Evolutionary conservation across 1,139 yeast genomes (phyloP).

Genomic region (Candida sojae): DNA sequence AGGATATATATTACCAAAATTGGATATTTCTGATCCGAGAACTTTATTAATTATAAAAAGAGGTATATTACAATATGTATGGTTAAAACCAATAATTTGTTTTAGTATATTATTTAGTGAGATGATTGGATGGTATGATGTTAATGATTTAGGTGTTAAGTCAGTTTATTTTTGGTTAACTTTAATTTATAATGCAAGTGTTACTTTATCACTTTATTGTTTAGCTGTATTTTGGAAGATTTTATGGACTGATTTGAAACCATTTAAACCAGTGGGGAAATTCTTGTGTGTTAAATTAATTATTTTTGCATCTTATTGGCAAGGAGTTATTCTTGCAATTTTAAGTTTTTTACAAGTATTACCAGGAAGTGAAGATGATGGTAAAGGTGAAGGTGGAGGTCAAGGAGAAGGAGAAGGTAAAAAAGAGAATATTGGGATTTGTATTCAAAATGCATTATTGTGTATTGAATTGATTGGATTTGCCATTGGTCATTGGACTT

Average conservation of each 20-base stretch:
- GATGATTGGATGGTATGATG: constrained; percentile 50
- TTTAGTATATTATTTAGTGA: constrained; percentile 55
- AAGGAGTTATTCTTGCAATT: constrained; percentile 71
- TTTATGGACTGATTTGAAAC: constrained; percentile 70
- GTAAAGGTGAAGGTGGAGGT: constrained; percentile 21
- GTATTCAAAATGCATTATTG: constrained; percentile 76
- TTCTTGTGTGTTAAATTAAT: constrained; percentile 90
- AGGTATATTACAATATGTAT: constrained; percentile 89
- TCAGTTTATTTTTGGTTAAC: constrained; percentile 69
- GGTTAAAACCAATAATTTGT: constrained; percentile 86
- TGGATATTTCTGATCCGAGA: constrained; percentile 86
- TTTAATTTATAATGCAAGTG: constrained; percentile 74
- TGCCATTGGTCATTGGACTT: constrained; percentile 84
- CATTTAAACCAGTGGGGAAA: constrained; percentile 88
- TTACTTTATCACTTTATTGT: constrained; percentile 78
- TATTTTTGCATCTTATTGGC: constrained; percentile 97
- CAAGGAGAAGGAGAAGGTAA: constrained; percentile 29
- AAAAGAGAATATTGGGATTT: constrained; percentile 47
- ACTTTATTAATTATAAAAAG: constrained; percentile 77
- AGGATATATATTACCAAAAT: constrained; percentile 47
- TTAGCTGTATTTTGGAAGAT: constrained; percentile 93
- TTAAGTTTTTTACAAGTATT: constrained; percentile 58
- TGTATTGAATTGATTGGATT: constrained; percentile 86
- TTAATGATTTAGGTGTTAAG: constrained; percentile 48
- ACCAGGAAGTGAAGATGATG: constrained; percentile 25